These are phyloP conservation scores for Ramichloridium luteum DNA, from an alignment of 2,329 filamentous ascomycete species.

Conservation along the genomic window DNA sequence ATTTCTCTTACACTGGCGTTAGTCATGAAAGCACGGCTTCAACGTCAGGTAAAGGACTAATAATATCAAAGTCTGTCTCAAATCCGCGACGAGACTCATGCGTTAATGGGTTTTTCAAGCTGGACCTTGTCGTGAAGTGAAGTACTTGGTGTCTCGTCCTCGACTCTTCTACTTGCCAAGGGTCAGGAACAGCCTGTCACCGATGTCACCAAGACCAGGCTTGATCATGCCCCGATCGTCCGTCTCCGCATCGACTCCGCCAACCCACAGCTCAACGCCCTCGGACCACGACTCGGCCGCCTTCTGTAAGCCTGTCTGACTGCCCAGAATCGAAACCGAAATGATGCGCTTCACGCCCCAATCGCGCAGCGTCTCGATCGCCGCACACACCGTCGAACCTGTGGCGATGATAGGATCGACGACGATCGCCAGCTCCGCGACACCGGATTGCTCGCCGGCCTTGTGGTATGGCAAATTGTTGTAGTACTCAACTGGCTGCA, in stretches of 20 bases:
- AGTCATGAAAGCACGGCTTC: no score
- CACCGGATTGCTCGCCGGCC: constrained; percentile 30
- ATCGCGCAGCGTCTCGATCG: constrained; percentile 76
- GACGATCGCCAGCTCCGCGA: constrained; percentile 60
- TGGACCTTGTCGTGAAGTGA: no score
- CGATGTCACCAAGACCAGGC: constrained; percentile 81
- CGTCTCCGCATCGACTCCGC: constrained; percentile 61
- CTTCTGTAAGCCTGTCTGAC: constrained; percentile 53
- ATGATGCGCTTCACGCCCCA: constrained; percentile 82
- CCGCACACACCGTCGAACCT: constrained; percentile 76
- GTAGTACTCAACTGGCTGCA: constrained; percentile 92
- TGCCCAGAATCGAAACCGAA: constrained; percentile 63
- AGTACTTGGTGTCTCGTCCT: no score
- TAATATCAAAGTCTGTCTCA: no score
- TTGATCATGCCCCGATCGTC: constrained; percentile 79
- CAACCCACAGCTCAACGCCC: constrained; percentile 68
- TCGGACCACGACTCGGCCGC: constrained; percentile 70
- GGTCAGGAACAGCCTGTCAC: constrained; percentile 79
- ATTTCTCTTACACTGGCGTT: no score
- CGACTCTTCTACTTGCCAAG: constrained; percentile 56
- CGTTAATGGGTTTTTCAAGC: no score
- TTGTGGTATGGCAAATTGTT: constrained; percentile 80
- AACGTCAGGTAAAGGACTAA: no score
- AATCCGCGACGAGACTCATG: no score
- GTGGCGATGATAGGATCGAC: constrained; percentile 92